Evolutionary conservation across 2,329 filamentous ascomycete species (phyloP).

Genomic region (Orbilia ellipsospora): DNA sequence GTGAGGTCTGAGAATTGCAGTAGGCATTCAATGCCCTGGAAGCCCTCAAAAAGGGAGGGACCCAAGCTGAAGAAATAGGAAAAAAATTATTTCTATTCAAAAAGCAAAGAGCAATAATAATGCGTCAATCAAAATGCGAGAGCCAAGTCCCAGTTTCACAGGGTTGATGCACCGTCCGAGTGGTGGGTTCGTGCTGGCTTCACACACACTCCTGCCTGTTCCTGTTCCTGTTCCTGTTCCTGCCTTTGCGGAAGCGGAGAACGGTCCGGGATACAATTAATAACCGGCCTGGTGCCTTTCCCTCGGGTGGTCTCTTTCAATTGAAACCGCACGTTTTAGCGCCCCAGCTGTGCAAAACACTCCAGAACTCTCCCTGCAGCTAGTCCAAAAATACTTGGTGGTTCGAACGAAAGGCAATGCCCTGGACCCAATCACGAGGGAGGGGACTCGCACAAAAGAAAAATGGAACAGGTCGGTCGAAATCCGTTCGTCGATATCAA

Average conservation of each 20-base stretch:
- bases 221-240: slow-evolving; percentile 40
- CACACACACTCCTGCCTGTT: slow-evolving; percentile 36
- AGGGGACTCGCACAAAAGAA: not conserved
- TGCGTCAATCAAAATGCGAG: slow-evolving; percentile 52
- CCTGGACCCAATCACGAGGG: slow-evolving; percentile 5
- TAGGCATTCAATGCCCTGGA: slow-evolving; percentile 52
- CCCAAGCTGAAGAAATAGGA: slow-evolving; percentile 30
- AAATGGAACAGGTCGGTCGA: not conserved
- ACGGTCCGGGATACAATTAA: slow-evolving; percentile 55
- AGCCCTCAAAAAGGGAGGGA: slow-evolving; percentile 40
- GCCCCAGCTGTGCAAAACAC: slow-evolving; percentile 42
- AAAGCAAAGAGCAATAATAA: slow-evolving; percentile 35
- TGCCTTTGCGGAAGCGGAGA: slow-evolving; percentile 56
- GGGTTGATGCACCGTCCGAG: slow-evolving; percentile 39
- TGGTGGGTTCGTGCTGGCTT: slow-evolving; percentile 36
- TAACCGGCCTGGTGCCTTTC: slow-evolving; percentile 41
- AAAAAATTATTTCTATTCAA: slow-evolving; percentile 21
- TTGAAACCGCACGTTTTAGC: slow-evolving; percentile 52
- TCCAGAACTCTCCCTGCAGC: slow-evolving; percentile 29
- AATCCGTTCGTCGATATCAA: not conserved
- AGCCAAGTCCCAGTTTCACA: slow-evolving; percentile 31
- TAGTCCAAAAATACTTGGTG: slow-evolving; percentile 46
- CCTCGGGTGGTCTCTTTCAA: slow-evolving; percentile 21
- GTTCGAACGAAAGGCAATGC: slow-evolving; percentile 12
- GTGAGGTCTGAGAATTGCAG: slow-evolving; percentile 42